phyloP scores from a whole-genome alignment of 129 eudicot genomes.

The Ambrosia trifida region DNA sequence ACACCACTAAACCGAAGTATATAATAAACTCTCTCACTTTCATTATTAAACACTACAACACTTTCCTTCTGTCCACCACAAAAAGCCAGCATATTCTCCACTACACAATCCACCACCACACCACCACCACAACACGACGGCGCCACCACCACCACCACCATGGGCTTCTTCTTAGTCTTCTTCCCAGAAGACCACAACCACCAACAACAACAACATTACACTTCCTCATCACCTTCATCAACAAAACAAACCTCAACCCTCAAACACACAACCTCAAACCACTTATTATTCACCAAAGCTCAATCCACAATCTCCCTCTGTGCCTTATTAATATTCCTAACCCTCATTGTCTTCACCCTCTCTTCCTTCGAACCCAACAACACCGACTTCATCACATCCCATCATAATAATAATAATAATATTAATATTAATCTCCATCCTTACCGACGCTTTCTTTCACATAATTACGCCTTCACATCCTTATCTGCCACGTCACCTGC shows the following conservation, averaged over 20 bases:
- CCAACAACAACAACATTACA: slow-evolving; percentile 15
- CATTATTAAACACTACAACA: too few relatives aligned
- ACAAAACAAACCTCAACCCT: slow-evolving; percentile 34
- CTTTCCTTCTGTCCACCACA: too few relatives aligned
- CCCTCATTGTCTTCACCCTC: slow-evolving; percentile 73
- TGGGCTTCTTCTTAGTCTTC: slow-evolving; percentile 80
- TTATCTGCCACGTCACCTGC: too few relatives aligned
- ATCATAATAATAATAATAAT: too few relatives aligned
- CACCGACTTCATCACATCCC: slow-evolving; percentile 31
- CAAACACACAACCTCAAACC: slow-evolving; percentile 49
- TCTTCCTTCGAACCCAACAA: slow-evolving; percentile 70
- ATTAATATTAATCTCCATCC: too few relatives aligned
- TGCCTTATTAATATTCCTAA: slow-evolving; percentile 58
- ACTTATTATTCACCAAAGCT: slow-evolving; percentile 58
- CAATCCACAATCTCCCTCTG: slow-evolving; percentile 87
- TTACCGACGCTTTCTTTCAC: slow-evolving; percentile 32
- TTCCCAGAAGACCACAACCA: slow-evolving; percentile 59
- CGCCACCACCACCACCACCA: neutral
- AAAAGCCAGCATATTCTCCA: too few relatives aligned
- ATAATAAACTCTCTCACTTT: too few relatives aligned
- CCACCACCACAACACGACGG: neutral
- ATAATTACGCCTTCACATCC: too few relatives aligned
- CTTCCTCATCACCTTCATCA: slow-evolving; percentile 31
- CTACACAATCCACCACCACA: neutral
- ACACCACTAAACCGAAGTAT: too few relatives aligned